Percentiles rank a stretch among this genome's conserved stretches.
Conservation (phyloP, 2,329 filamentous ascomycete species). For the Penicillium sp. region DNA sequence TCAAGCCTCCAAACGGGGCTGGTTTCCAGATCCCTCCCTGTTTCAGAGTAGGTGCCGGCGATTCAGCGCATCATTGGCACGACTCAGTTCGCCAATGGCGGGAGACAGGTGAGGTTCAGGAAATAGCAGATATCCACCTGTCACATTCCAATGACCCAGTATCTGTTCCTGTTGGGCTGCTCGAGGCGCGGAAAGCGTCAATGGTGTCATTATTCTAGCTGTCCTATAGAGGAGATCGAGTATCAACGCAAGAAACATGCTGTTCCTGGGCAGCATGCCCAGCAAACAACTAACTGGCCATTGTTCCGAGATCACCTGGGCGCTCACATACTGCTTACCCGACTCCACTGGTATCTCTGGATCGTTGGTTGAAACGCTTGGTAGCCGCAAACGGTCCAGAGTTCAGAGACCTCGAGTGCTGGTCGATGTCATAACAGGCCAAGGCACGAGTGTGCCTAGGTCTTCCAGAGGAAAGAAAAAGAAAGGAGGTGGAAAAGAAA, state of each 20-base stretch:
- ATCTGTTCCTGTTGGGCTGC: neutral
- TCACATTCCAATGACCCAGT: slow-evolving; percentile 5
- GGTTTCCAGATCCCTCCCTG: slow-evolving; percentile 19
- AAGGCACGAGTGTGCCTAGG: no score
- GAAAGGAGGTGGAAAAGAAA: slow-evolving; percentile 5
- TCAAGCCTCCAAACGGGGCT: slow-evolving; percentile 19
- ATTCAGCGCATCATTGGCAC: slow-evolving; percentile 13
- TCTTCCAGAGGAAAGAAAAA: neutral
- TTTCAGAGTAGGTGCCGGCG: slow-evolving; percentile 20
- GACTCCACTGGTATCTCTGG: slow-evolving; percentile 13
- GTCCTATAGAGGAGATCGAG: neutral
- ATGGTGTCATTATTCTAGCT: neutral
- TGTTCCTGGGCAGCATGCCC: neutral
- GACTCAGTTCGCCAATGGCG: neutral
- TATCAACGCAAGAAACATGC: neutral
- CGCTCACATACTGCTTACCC: neutral
- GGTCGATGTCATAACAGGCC: neutral
- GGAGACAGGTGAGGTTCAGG: slow-evolving; percentile 7
- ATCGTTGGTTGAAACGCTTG: slow-evolving; percentile 9
- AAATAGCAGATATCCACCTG: slow-evolving; percentile 2
- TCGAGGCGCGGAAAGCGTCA: neutral
- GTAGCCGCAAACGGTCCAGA: slow-evolving; percentile 8
- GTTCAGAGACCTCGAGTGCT: neutral
- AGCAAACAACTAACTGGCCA: neutral
- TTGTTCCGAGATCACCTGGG: slow-evolving; percentile 2